A percentile compares a stretch with the other conserved stretches of the same genome.
Evolutionary conservation across 2,329 filamentous ascomycete genomes (phyloP).

Genomic region (Aspergillus costaricaensis): DNA sequence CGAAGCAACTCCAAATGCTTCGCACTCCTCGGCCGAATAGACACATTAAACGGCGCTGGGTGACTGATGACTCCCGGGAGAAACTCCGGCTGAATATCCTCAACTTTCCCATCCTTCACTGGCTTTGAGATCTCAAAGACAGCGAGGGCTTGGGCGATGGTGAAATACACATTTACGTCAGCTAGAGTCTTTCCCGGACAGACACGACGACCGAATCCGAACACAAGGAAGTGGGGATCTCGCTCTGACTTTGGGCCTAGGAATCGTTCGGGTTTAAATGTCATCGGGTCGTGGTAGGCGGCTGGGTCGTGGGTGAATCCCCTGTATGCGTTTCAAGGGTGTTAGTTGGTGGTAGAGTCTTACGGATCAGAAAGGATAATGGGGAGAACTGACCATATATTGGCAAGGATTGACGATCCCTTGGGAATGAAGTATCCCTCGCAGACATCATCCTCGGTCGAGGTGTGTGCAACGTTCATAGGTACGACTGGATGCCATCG

Average conservation of each 20-base stretch:
- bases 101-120: constrained; percentile 11
- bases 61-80: constrained; percentile 18
- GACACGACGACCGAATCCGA: constrained; percentile 26
- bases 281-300: constrained; percentile 7
- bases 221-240: constrained; percentile 35
- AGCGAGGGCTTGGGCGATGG: constrained; percentile 19
- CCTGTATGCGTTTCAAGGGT: not conserved
- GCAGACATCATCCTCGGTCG: not conserved
- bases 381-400: constrained; percentile 36
- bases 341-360: not conserved
- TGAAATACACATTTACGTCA: constrained; percentile 22
- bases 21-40: constrained; percentile 13
- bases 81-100: constrained; percentile 19
- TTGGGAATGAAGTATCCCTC: constrained; percentile 22
- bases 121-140: constrained; percentile 24
- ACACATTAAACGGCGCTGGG: constrained; percentile 12
- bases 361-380: no score
- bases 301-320: constrained; percentile 10
- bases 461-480: not conserved
- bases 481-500: constrained; percentile 27
- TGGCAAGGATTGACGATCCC: constrained; percentile 37
- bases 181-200: constrained; percentile 26
- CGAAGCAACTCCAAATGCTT: constrained; percentile 15
- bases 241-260: constrained; percentile 32
- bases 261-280: constrained; percentile 10